Base-by-base conservation (phyloP, 2,329 filamentous ascomycete species). In the Sclerotinia borealis region DNA sequence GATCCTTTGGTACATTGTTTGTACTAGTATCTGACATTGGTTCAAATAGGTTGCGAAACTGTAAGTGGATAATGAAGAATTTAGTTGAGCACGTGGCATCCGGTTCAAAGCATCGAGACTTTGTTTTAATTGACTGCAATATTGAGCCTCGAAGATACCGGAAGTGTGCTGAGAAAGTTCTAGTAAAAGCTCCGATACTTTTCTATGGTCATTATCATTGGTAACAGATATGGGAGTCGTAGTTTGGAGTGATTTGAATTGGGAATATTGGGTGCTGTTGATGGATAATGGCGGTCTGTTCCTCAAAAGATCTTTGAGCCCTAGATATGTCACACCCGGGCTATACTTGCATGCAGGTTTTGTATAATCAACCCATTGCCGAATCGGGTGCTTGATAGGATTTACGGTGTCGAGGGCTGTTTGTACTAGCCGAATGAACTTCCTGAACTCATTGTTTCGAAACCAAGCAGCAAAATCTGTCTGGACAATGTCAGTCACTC, bases 111-210 rank as follows among this genome's bases (percentile, higher is more conserved):
- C 61, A 43, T 65, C 31, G 4, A 62, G 17, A 41, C 64, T 66
- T 31, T 67, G 59, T 54, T 56, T 64, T 11, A 70, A 45, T 41
- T 68, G 54, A 29, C 43, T 34, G 19, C 64, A 47, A 36, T 68
- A 69, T 39, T 37, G 47, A 8, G 48, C 31, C 48, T 69, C 64
- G 39, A 67, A 65, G 19, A 48, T 13, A 1, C 63, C 65, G 10
- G 47, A 52, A 41, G 64, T 54, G 15, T 43, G 27, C 8, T n/a
- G 51, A n/a, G 64, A 65, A 11, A 68, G 45, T 22, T 64, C 39
- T 29, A 15, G 9, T 17, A 69, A n/a, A 36, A 69, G 59, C 34
- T 67, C 61, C 29, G 54, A 48, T 2, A 63, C 63, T 31, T 49
- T n/a, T 15, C 17, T 29, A n/a, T 65, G 37, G 29, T 63, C 49